Evolutionary conservation across 2,329 filamentous ascomycete species (phyloP), one percentile per base, ranked within the genome.

Genomic region (Hypoxylon sp.): DNA sequence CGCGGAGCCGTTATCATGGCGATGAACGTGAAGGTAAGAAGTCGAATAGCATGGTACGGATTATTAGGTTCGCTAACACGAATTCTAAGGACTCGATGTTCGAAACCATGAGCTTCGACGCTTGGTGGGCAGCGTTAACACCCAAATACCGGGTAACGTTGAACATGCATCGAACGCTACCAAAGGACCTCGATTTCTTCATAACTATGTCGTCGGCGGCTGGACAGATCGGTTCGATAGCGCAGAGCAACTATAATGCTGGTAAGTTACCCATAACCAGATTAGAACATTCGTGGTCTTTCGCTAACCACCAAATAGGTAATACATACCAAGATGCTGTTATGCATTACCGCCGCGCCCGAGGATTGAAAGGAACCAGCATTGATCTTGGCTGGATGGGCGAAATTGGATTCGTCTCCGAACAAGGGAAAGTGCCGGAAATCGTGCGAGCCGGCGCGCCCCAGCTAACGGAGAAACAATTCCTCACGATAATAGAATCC

Each of bases 151-250:
- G 60, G 51, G 75, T 75, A 32, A 75, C 73, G 5, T 72, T 60
- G 51, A 75, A 76, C 66, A 71, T 77, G 41, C 73, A 76, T 67
- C 62, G 69, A 19, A 66, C 69, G 49, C 58, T 76, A 34, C 74
- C 75, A n/a, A 71, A 70, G 50, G 69, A 76, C 30, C 73, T 76
- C 28, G 75, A 77, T 65, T 76, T 77, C 70, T 76, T 76, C 55
- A 68, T 77, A 43, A 70, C 69, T 7, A 64, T 76, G 30, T 76
- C 75, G 2, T 76, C 74, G 4, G 64, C 72, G 5, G 72, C 74
- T 7, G 75, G 75, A 1, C 72, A 75, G 55, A 74, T 77, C 28
- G 75, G 75, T 11, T 76, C 75, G 17, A 74, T 75, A 38, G 75
- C 74, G n/a, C 75, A 77, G 65, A 73, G 72, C 38, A 75, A 76